Evolutionary conservation across 352 stramenopile genomes (phyloP), one percentile per base, ranked within the genome.

Genomic region (Phytophthora hibernalis): DNA sequence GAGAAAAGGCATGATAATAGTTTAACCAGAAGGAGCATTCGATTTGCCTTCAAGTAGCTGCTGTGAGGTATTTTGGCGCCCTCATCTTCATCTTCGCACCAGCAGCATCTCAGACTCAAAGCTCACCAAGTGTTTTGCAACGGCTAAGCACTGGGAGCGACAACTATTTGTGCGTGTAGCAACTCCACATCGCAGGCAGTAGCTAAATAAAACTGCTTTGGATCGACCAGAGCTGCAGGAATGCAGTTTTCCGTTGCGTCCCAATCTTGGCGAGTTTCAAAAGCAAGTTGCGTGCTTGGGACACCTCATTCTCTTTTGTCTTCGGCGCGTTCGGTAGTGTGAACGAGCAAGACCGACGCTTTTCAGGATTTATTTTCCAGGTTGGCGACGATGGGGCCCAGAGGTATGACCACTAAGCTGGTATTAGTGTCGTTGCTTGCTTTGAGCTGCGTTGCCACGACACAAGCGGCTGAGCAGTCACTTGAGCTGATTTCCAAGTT

Each of bases 241-340:
- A 26, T 33, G 31, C 38, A 50, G 56, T 59, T 66, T 68, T 53
- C 64, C 44, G 64, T 50, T 72, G 60, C 52, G 18, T 69, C 65
- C 28, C 65, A 73, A 31, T 24, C 24, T 33, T 58, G n/a, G 16
- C 18, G 18, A 54, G 64, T 68, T 72, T 69, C 60, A 50, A 28
- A n/a, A 42, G 38, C n/a, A 43, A 40, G 12, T 59, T 62, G 56
- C 56, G 26, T 51, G 24, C 26, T 15, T 16, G 10, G 15, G 35
- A 18, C 33, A 33, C 43, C 35, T 71, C 67, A 74, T 74, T 74
- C 67, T 63, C 61, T 35, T 37, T 74, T 74, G 30, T 47, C 67
- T 22, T 48, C 24, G 45, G 38, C 54, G 52, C 65, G 49, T 62
- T 56, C 43, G 51, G 57, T 54, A 58, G 15, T 37, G 54, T 30